These are phyloP conservation scores for Pichia rugopelliculosa DNA, from an alignment of 805 yeast species.

Conservation along the genomic window DNA sequence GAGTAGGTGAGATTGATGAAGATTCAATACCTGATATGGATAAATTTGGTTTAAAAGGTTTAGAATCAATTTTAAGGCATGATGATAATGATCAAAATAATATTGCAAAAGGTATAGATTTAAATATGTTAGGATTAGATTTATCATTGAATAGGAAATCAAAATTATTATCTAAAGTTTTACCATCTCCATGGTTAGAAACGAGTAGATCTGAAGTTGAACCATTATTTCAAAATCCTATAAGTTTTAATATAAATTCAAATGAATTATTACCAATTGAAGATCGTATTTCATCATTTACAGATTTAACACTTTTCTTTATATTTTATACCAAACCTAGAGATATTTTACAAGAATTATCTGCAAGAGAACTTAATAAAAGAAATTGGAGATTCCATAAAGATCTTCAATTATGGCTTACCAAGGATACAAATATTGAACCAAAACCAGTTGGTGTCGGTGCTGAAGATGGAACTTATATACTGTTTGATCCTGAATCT, in stretches of 20 bases:
- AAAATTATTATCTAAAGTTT: slow-evolving; percentile 47
- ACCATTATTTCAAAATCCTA: slow-evolving; percentile 68
- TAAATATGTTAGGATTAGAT: slow-evolving; percentile 59
- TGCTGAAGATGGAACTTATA: slow-evolving; percentile 87
- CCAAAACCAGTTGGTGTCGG: slow-evolving; percentile 62
- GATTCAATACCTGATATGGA: slow-evolving; percentile 36
- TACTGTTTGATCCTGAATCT: slow-evolving; percentile 89
- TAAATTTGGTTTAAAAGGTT: slow-evolving; percentile 61
- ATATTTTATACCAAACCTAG: slow-evolving; percentile 91
- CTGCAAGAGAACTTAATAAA: slow-evolving; percentile 82
- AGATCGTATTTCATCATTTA: slow-evolving; percentile 48
- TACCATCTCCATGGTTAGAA: slow-evolving; percentile 94
- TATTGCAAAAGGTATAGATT: slow-evolving; percentile 70
- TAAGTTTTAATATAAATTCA: slow-evolving; percentile 33
- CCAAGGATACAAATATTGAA: slow-evolving; percentile 85
- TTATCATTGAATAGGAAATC: slow-evolving; percentile 34
- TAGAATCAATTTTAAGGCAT: slow-evolving; percentile 51
- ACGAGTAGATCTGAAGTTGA: slow-evolving; percentile 85
- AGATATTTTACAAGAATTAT: slow-evolving; percentile 87
- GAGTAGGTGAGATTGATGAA: not conserved
- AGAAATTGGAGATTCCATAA: slow-evolving; percentile 98
- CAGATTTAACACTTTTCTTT: slow-evolving; percentile 89
- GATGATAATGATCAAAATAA: slow-evolving; percentile 56
- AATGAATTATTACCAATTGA: slow-evolving; percentile 25
- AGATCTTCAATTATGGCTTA: slow-evolving; percentile 92